Evolutionary conservation across 495 filamentous ascomycete genomes (phyloP).

Genomic region (Rostrohypoxylon terebratum): DNA sequence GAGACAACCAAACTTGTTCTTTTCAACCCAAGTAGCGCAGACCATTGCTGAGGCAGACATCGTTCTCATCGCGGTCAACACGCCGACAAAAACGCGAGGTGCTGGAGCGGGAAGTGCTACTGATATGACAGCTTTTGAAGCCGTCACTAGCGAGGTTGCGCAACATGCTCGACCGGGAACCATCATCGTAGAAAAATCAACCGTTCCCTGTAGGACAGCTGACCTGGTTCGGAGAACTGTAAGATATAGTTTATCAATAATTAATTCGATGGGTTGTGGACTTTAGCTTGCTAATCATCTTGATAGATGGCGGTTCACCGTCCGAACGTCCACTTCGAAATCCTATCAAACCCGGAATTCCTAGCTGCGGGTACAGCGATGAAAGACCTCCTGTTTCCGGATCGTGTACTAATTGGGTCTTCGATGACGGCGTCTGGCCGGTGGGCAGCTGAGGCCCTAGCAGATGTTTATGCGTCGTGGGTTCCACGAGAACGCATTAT

Average conservation of each 20-base stretch:
- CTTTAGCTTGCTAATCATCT: conserved; percentile 12
- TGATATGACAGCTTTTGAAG: conserved; percentile 79
- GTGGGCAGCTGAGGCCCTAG: conserved; percentile 71
- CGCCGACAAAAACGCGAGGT: conserved; percentile 79
- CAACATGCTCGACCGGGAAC: conserved; percentile 71
- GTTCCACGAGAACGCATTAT: conserved; percentile 73
- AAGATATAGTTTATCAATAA: conserved; percentile 36
- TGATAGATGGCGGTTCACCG: conserved; percentile 59
- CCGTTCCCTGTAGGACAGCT: conserved; percentile 83
- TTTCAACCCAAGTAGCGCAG: conserved; percentile 72
- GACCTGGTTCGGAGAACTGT: conserved; percentile 75
- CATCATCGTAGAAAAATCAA: conserved; percentile 87
- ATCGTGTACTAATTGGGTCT: conserved; percentile 83
- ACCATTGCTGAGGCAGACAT: conserved; percentile 76
- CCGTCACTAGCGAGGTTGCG: conserved; percentile 74
- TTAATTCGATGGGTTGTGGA: neutral
- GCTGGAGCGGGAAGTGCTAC: conserved; percentile 77
- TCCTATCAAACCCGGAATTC: conserved; percentile 88
- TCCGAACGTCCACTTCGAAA: conserved; percentile 74
- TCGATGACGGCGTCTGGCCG: conserved; percentile 65
- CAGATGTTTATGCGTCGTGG: conserved; percentile 77
- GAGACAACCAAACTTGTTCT: conserved; percentile 73
- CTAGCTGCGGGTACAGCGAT: conserved; percentile 83
- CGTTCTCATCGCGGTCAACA: conserved; percentile 83
- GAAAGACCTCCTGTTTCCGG: conserved; percentile 75